A percentile compares a stretch with the other conserved stretches of the same genome.
Evolutionary conservation across 108 stramenopile genomes (phyloP).

Genomic region (Skeletonema tropicum): DNA sequence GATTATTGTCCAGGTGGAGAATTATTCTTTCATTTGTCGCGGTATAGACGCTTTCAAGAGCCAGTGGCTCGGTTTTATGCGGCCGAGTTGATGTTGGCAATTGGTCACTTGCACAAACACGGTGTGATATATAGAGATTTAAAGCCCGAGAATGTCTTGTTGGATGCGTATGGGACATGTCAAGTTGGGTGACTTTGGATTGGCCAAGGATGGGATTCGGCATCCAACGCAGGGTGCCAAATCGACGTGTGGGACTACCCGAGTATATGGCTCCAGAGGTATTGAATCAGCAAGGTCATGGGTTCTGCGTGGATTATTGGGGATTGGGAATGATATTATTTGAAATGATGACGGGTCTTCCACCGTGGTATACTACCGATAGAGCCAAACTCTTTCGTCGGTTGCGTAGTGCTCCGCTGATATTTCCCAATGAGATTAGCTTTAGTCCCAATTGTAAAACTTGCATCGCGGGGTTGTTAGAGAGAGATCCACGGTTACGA

Average conservation of each 20-base stretch:
- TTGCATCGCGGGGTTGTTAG: conserved; percentile 75
- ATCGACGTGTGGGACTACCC: conserved; percentile 97
- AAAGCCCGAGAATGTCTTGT: conserved; percentile 91
- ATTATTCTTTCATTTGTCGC: conserved; percentile 95
- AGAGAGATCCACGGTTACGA: conserved; percentile 75
- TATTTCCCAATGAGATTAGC: conserved; percentile 71
- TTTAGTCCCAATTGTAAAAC: conserved; percentile 63
- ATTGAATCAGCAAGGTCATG: conserved; percentile 78
- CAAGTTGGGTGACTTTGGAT: conserved; percentile 91
- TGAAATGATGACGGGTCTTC: conserved; percentile 98
- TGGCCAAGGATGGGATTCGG: conserved; percentile 83
- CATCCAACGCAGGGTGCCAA: conserved; percentile 89
- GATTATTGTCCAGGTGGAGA: conserved; percentile 99
- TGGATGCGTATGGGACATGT: conserved; percentile 94
- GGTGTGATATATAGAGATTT: conserved; percentile 91
- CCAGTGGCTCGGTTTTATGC: conserved; percentile 92
- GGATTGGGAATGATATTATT: conserved; percentile 94
- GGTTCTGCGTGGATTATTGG: conserved; percentile 95
- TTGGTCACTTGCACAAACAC: conserved; percentile 86
- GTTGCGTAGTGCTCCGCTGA: conserved; percentile 78
- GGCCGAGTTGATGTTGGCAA: conserved; percentile 90
- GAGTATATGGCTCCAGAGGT: conserved; percentile 99
- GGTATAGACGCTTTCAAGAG: conserved; percentile 92
- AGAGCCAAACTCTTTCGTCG: conserved; percentile 94
- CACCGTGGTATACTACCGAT: conserved; percentile 98